Evolutionary conservation across 306 rosid species (phyloP), one percentile per base, ranked within the genome.

Genomic region (Acacia confusa): DNA sequence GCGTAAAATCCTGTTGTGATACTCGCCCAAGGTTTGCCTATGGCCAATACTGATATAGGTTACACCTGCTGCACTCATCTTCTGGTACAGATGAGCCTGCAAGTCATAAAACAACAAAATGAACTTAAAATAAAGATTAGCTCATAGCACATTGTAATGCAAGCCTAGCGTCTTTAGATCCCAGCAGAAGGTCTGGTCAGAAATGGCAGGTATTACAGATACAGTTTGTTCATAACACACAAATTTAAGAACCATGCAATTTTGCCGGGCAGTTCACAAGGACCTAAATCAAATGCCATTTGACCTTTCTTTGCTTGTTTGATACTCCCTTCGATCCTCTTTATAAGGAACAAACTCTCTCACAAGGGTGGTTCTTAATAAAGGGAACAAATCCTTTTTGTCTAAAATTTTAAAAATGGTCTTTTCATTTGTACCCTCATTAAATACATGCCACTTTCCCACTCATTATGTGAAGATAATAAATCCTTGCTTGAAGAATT

Each of bases 31-130:
- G 79, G 96, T 92, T 66, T 88, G 74, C 52, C 99, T 87, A 76
- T 95, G 99, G 84, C 97, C 99, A 53, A 95, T 25, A 84, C 99
- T 93, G 58, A 95, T 74, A 48, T 87, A 95, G 50, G 99, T 95
- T 78, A 95, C 92, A 53, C 95, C 95, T n/a, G 93, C 97, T 57
- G 78, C 88, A 75, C 58, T 90, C 55, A 92, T 88, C 87, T 80
- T 87, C 86, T 61, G 83, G 86, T 93, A 95, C 77, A 95, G 74
- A 92, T 85, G 88, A 78, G 84, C 88, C 99, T 93, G 92, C 82
- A 89, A 66, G 68, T 83, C 80, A 83, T 60, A 75, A 8, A 72
- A 76, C 25, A 69, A 85, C 45, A 76, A 67, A 64, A 50, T 70
- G 17, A 84, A 67, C 24, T 70, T 61, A 65, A 74, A 40, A 70